A percentile compares a stretch with the other conserved stretches of the same genome.
Evolutionary conservation across 768 basidiomycete species (phyloP).

Genomic region (Pulveroboletus sp.): DNA sequence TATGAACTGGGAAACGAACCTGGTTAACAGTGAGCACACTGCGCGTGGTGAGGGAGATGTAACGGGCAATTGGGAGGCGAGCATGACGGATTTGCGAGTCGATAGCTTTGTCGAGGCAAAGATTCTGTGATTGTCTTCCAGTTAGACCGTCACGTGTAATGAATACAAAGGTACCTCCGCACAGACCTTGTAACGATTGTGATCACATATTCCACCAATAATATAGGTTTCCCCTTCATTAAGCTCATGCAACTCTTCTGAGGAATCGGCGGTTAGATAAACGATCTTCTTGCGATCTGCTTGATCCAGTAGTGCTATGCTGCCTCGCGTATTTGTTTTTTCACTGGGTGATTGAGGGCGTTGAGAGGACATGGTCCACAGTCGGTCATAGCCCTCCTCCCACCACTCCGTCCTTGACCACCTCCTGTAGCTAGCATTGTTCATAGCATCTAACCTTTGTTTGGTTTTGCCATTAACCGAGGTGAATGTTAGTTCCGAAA

Average conservation of each 20-base stretch:
- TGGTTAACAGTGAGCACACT: slow-evolving; percentile 98
- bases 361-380: slow-evolving; percentile 46
- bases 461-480: slow-evolving; percentile 71
- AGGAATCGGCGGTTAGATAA: slow-evolving; percentile 93
- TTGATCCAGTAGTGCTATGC: slow-evolving; percentile 1
- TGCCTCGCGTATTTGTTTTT: slow-evolving; percentile 1
- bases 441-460: slow-evolving; percentile 57
- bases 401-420: slow-evolving; percentile 87
- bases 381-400: slow-evolving; percentile 62
- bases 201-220: slow-evolving; percentile 93
- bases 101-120: slow-evolving; percentile 85
- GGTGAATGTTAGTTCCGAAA: slow-evolving; percentile 71
- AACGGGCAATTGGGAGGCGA: slow-evolving; percentile 91
- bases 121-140: slow-evolving; percentile 48
- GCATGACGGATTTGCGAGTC: slow-evolving; percentile 74
- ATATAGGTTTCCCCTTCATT: slow-evolving; percentile 85
- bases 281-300: slow-evolving; percentile 53
- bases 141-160: slow-evolving; percentile 8
- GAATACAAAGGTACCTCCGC: background rate
- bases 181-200: slow-evolving; percentile 88
- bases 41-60: slow-evolving; percentile 78
- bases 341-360: background rate
- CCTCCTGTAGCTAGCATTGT: slow-evolving; percentile 64
- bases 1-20: slow-evolving; percentile 30
- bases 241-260: slow-evolving; percentile 79